These are phyloP conservation scores for Henningerozyma blattae DNA, from an alignment of 805 yeast species.

Conservation along the genomic window DNA sequence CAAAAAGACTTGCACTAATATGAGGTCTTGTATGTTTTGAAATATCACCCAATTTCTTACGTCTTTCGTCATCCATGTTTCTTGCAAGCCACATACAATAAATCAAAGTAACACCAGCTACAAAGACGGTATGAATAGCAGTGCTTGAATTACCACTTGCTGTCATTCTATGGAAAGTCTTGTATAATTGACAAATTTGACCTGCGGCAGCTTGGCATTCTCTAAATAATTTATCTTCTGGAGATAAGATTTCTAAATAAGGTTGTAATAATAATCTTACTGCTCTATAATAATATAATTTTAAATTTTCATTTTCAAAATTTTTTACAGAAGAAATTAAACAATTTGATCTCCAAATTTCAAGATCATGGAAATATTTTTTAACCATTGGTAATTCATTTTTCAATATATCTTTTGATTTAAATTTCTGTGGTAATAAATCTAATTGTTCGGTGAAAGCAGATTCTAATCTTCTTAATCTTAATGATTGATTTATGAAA, in stretches of 20 bases:
- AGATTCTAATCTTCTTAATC: conserved; percentile 47
- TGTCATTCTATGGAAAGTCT: conserved; percentile 51
- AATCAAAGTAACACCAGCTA: conserved; percentile 55
- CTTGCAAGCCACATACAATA: conserved; percentile 58
- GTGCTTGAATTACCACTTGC: conserved; percentile 53
- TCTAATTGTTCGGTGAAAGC: conserved; percentile 42
- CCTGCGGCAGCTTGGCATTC: conserved; percentile 69
- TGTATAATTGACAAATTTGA: conserved; percentile 51
- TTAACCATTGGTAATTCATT: conserved; percentile 40
- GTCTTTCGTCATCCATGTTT: conserved; percentile 45
- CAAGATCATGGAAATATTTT: conserved; percentile 39
- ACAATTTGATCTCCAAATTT: conserved; percentile 41
- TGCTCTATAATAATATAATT: conserved; percentile 47
- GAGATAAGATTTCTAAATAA: conserved; percentile 46
- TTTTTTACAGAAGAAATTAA: conserved; percentile 28
- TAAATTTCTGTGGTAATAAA: conserved; percentile 20
- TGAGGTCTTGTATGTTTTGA: conserved; percentile 51
- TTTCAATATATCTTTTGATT: conserved; percentile 9
- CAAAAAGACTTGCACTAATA: conserved; percentile 40
- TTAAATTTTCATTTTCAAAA: conserved; percentile 47
- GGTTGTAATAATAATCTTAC: conserved; percentile 54
- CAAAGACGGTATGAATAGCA: conserved; percentile 55
- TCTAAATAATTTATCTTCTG: conserved; percentile 45
- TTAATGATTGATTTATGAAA: conserved; percentile 46
- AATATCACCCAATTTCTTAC: conserved; percentile 42